A percentile compares a stretch with the other conserved stretches of the same genome.
phyloP scores from a whole-genome alignment of 73 alveolate species.

The Paramecium bursaria region DNA sequence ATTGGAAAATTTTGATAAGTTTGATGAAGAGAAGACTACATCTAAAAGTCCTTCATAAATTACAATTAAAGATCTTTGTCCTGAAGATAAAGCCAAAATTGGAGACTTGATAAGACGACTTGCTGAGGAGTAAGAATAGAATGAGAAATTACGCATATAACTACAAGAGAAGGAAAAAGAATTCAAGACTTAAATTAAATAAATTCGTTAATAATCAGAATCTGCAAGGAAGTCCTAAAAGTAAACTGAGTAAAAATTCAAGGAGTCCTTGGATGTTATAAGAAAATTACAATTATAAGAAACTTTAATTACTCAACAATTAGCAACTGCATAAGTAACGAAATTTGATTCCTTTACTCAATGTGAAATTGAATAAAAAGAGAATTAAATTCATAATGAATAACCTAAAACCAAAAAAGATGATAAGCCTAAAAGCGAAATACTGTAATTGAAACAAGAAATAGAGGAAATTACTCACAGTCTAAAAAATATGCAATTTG shows the following conservation, averaged over 20 bases:
- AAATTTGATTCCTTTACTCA: slow-evolving; percentile 56
- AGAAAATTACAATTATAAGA: slow-evolving; percentile 58
- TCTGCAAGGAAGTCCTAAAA: slow-evolving; percentile 67
- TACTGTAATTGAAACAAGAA: slow-evolving; percentile 29
- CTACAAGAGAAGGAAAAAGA: slow-evolving; percentile 81
- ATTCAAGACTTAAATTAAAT: slow-evolving; percentile 75
- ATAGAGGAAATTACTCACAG: slow-evolving; percentile 41
- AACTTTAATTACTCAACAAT: slow-evolving; percentile 5
- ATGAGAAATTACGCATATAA: slow-evolving; percentile 77
- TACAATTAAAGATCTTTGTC: slow-evolving; percentile 91
- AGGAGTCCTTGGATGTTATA: slow-evolving; percentile 70
- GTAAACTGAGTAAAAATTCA: slow-evolving; percentile 71
- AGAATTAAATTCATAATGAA: slow-evolving; percentile 2
- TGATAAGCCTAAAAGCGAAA: slow-evolving; percentile 21
- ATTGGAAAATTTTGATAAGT: slow-evolving; percentile 19
- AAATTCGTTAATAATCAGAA: slow-evolving; percentile 68
- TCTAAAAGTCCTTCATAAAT: slow-evolving; percentile 63
- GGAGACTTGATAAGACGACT: slow-evolving; percentile 95
- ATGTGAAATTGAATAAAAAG: slow-evolving; percentile 51
- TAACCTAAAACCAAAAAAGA: not conserved
- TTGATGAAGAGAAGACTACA: slow-evolving; percentile 32
- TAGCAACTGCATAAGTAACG: not conserved
- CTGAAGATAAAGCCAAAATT: slow-evolving; percentile 95
- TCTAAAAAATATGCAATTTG: slow-evolving; percentile 45
- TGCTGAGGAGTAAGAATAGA: slow-evolving; percentile 90